Evolutionary conservation across 495 filamentous ascomycete species (phyloP).

Genomic region (Lasiosphaeria hispida): DNA sequence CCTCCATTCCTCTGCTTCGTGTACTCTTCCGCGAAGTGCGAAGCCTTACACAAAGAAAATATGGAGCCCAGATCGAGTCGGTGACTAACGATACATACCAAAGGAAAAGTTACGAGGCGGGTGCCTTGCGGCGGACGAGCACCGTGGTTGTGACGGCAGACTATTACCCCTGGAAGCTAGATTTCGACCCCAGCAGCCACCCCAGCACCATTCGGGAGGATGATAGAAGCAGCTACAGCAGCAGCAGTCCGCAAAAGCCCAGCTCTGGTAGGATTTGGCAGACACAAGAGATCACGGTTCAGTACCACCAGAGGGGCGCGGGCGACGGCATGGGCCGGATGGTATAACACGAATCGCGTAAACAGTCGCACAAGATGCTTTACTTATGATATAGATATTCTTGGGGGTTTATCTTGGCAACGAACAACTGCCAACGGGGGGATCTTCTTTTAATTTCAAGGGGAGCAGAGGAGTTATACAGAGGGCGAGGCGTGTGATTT

Average conservation of each 20-base stretch:
- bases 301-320: conserved; percentile 1
- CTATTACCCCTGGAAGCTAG: not conserved
- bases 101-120: conserved; percentile 12
- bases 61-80: conserved; percentile 3
- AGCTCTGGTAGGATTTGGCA: conserved; percentile 11
- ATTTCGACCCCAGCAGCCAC: not conserved
- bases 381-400: too few relatives aligned
- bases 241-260: not conserved
- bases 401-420: too few relatives aligned
- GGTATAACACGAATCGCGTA: not conserved
- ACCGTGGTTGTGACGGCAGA: conserved; percentile 7
- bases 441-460: too few relatives aligned
- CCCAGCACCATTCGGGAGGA: not conserved
- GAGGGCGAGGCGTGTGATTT: too few relatives aligned
- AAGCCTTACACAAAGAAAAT: conserved; percentile 8
- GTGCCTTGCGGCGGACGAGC: not conserved
- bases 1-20: conserved; percentile 35
- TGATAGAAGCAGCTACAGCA: not conserved
- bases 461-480: too few relatives aligned
- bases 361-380: not conserved
- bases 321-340: not conserved
- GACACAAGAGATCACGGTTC: conserved; percentile 20
- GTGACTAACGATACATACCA: conserved; percentile 1
- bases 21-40: conserved; percentile 27
- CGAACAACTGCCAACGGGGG: too few relatives aligned